Base-by-base conservation (phyloP, 2,329 filamentous ascomycete species). In the Trichoderma sp. region DNA sequence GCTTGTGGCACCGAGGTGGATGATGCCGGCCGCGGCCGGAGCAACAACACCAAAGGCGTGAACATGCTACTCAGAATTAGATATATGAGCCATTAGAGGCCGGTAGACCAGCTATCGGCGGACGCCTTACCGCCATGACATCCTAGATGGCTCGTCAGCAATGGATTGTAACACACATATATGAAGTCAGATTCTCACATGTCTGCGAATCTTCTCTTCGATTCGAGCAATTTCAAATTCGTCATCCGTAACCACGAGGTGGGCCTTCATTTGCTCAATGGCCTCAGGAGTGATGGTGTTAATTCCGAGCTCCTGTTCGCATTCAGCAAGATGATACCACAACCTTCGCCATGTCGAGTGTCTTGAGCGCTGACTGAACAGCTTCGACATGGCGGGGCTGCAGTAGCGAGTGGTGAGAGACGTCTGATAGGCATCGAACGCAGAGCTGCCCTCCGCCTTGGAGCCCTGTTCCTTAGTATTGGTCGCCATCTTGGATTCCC, bases 281-380 rank as follows among this genome's bases (percentile, higher is more conserved):
- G 94, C 94, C 77, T 95, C 89, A 23, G 87, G 81, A 15, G 88
- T 90, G 79, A 97, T 95, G 58, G 83, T 79, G 9, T 88, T 84
- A 61, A 97, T 88, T 3, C 94, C 94, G 2, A 97, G 87, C 81
- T 95, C 92, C 80, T 90, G 91, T 85, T 97, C 92, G 11, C 88
- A 86, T 85, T 97, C 91, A 28, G 94, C 94, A 12, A 97, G 91
- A 82, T 87, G 90, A 58, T 95, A 84, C 95, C 95, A 98, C 20
- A 97, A 88, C 80, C 93, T 87, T 74, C 94, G 90, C 94, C 94
- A 97, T 70, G 90, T 94, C 55, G 89, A 91, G 80, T 91, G 90
- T 34, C 94, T 88, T 68, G 89, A 91, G 57, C 93, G 89, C 72
- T 91, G 89, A 76, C 90, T 91, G 85, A 97, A 98, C 73, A 97